Evolutionary conservation across 2,329 filamentous ascomycete genomes (phyloP).

Genomic region (Escovopsis weberi): DNA sequence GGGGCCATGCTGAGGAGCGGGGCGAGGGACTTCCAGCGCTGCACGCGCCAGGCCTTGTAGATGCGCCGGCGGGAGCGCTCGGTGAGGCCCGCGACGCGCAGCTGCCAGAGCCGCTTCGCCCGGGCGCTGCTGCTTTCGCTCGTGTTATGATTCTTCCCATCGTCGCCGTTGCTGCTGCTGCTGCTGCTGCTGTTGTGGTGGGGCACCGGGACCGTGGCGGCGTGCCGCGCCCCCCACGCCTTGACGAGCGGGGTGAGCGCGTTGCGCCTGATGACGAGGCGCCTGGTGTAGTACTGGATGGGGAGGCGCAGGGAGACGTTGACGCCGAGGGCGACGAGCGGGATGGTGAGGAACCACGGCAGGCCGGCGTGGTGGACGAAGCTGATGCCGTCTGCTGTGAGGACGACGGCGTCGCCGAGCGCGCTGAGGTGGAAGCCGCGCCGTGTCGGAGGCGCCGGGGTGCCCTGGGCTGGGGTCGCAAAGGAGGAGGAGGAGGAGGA

Average conservation of each 20-base stretch:
- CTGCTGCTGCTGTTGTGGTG: background rate
- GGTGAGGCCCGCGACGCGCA: constrained; percentile 12
- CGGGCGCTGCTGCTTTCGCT: constrained; percentile 1
- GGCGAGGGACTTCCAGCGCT: constrained; percentile 31
- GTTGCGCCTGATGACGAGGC: constrained; percentile 16
- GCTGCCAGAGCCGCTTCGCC: constrained; percentile 9
- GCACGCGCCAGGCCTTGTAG: constrained; percentile 25
- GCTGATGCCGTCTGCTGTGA: constrained; percentile 28
- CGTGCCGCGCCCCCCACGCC: constrained; percentile 19
- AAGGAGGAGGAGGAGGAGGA: too few relatives aligned
- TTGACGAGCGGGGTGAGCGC: constrained; percentile 16
- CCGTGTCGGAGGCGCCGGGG: background rate
- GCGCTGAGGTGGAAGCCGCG: constrained; percentile 21
- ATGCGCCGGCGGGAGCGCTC: constrained; percentile 19
- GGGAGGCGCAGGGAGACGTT: constrained; percentile 33
- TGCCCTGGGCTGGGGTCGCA: too few relatives aligned
- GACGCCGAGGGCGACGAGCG: constrained; percentile 33
- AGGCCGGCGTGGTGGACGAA: constrained; percentile 29
- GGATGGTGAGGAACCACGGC: constrained; percentile 41
- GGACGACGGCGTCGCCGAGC: constrained; percentile 20
- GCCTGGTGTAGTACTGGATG: constrained; percentile 25
- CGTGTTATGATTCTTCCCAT: too few relatives aligned
- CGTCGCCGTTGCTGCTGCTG: too few relatives aligned
- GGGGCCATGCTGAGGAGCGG: constrained; percentile 28
- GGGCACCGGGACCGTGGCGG: constrained; percentile 1